Evolutionary conservation across 1,284 basidiomycete genomes (phyloP).

Genomic region (Cryptococcus sp.): DNA sequence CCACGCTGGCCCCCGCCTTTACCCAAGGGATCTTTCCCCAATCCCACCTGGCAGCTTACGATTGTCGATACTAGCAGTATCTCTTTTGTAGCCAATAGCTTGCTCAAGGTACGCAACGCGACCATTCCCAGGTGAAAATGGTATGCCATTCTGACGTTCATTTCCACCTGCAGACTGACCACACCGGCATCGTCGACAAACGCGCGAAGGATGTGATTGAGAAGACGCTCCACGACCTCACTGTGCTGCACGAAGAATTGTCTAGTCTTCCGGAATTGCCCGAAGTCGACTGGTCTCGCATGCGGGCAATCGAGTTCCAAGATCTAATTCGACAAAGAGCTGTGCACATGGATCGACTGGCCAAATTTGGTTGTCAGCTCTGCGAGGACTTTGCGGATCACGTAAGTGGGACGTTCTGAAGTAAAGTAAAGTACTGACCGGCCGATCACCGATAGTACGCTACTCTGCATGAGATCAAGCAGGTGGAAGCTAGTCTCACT

Average conservation of each 20-base stretch:
- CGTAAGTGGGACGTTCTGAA: conserved; percentile 55
- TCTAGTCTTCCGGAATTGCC: conserved; percentile 57
- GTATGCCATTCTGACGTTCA: conserved; percentile 6
- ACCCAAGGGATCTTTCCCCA: conserved; percentile 56
- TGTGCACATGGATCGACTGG: conserved; percentile 56
- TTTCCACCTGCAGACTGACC: conserved; percentile 63
- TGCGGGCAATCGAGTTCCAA: conserved; percentile 88
- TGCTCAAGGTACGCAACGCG: conserved; percentile 64
- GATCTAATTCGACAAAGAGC: conserved; percentile 71
- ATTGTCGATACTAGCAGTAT: conserved; percentile 74
- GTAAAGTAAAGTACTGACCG: not conserved
- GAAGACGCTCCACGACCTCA: conserved; percentile 53
- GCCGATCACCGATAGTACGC: conserved; percentile 62
- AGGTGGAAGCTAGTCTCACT: conserved; percentile 71
- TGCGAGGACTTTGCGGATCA: conserved; percentile 69
- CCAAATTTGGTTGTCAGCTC: conserved; percentile 58
- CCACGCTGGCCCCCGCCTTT: conserved; percentile 73
- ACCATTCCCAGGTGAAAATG: conserved; percentile 6
- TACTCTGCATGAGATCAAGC: conserved; percentile 70
- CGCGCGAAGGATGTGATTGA: conserved; percentile 60
- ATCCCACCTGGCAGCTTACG: conserved; percentile 69
- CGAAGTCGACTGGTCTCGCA: conserved; percentile 81
- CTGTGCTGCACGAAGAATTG: conserved; percentile 59
- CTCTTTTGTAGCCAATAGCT: conserved; percentile 68
- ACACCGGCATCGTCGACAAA: conserved; percentile 55